Evolutionary conservation across 2,329 filamentous ascomycete species (phyloP), one percentile per base, ranked within the genome.

Genomic region (Fusarium sp.): DNA sequence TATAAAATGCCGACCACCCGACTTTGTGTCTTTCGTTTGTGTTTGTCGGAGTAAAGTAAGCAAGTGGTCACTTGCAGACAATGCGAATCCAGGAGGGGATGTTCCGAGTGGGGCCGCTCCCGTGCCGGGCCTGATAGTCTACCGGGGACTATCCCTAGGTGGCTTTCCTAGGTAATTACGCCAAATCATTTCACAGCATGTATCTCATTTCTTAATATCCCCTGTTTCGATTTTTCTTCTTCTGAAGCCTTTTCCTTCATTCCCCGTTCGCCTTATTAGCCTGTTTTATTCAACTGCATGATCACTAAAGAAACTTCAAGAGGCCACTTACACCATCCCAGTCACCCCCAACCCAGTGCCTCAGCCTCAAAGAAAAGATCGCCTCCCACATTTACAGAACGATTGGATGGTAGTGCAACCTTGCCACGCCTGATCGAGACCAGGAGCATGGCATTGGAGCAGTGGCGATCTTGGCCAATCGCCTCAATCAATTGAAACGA

Each of bases 351-450:
- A 8, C 8, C n/a, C 17, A 23, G 30, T 30, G 10, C 23, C 37
- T 30, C 35, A 63, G 57, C 58, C 58, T 62, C 56, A 35, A 27
- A 14, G 14, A 11, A 41, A 19, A 32, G 56, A 63, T 57, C 37
- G n/a, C 15, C 35, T 23, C n/a, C 32, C 11, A 22, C 10, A 35
- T 37, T 32, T 32, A 15, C 15, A 14, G 20, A 40, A 58, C 17
- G 45, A 50, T 64, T 64, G 60, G 59, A 17, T 10, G 33, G 17
- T n/a, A 7, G 7, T 9, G 19, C 10, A 22, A 23, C 9, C 30
- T 58, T 45, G 59, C 59, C 51, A 64, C 27, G 27, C 45, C 8
- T 25, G 30, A 17, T 19, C 19, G 23, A 27, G n/a, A 20, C 22
- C 32, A 17, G 20, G 20, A 8, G 15, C 23, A 30, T 35, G 32